phyloP scores from a whole-genome alignment of 768 basidiomycete genomes.

The Suillus subaureus region DNA sequence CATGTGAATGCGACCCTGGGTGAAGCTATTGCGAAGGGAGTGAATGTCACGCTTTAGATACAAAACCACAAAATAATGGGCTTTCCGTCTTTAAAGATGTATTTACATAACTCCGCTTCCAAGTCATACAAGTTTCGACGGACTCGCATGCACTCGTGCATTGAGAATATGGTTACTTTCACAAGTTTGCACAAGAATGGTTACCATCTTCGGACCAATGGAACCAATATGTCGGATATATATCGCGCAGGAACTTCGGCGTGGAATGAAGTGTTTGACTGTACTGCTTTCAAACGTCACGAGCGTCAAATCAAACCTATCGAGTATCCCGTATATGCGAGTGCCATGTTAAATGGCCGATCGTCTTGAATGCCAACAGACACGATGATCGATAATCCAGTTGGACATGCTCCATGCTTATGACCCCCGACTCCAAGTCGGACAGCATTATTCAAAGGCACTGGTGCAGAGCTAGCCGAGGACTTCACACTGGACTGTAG shows the following conservation, averaged over 20 bases:
- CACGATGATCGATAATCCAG: background rate
- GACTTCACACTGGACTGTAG: background rate
- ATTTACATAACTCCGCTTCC: too few relatives aligned
- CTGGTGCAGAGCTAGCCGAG: background rate
- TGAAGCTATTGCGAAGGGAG: constrained; percentile 36
- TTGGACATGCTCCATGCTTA: background rate
- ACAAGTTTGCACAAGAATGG: background rate
- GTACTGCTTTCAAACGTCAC: background rate
- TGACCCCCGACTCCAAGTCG: background rate
- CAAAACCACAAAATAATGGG: background rate
- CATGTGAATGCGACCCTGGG: constrained; percentile 40
- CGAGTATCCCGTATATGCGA: background rate
- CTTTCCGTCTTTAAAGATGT: background rate
- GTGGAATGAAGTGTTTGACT: background rate
- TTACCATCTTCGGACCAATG: background rate
- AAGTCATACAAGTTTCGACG: too few relatives aligned
- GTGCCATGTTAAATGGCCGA: background rate
- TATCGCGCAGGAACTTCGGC: background rate
- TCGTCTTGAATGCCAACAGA: background rate
- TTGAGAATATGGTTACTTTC: background rate
- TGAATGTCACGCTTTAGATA: constrained; percentile 22
- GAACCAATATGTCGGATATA: background rate
- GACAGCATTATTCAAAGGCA: background rate
- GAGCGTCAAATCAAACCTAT: background rate
- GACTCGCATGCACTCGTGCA: too few relatives aligned